Evolutionary conservation across 257 asterid genomes (phyloP), one percentile per base, ranked within the genome.

Genomic region (Solanum bulbocastanum): DNA sequence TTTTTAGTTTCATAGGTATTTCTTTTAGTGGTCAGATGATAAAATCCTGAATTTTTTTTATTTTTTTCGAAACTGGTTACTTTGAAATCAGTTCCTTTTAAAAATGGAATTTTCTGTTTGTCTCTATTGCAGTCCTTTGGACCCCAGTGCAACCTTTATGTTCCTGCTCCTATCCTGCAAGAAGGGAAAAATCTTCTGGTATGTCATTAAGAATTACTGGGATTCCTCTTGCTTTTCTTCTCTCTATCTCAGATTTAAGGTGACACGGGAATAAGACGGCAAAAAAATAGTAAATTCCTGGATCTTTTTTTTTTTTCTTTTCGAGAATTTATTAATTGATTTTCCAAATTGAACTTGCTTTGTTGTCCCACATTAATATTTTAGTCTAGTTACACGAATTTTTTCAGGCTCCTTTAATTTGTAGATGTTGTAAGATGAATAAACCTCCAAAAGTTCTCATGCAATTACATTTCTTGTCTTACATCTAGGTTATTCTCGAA

Each of bases 131-230:
- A 96, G 99, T 91, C 95, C 30, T 89, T 85, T 87, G 98, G 99
- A 56, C 99, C 99, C 12, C 99, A 96, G 44, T 96, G 99, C 92
- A 95, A 92, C 90, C 96, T 96, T 76, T 96, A 95, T 68, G 94
- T 95, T 66, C 98, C 98, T 65, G 98, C 97, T 87, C 98, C 99
- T 65, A 86, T 97, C 79, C 98, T 97, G 86, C 92, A 89, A 42
- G 90, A 78, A 76, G 99, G 99, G 66, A 91, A 90, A 76, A 97
- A 95, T 87, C 88, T 89, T n/a, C 37, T 97, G 98, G 99, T 97
- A 93, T 89, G 94, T 18, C 37, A 81, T 86, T 52, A 58, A 58
- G 32, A 10, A 25, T 25, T 42, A 30, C 15, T 76, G 83, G 58
- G 23, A 76, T n/a, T 76, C 33, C 6, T 40, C 60, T 5, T n/a